These are phyloP conservation scores for Wickerhamomyces mucosus DNA, from an alignment of 805 yeast species.

Conservation along the genomic window DNA sequence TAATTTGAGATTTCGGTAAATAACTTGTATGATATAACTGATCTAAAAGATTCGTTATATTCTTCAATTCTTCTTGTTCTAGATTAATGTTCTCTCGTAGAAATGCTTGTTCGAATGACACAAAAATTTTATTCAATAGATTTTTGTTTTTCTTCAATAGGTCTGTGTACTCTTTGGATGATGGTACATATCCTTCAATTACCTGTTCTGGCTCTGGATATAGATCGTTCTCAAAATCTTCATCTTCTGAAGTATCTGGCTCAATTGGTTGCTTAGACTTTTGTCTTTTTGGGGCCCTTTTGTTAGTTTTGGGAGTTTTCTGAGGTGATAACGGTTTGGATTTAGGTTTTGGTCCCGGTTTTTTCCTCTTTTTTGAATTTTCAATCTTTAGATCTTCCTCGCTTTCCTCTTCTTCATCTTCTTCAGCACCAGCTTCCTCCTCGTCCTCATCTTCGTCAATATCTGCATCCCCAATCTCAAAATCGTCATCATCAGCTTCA, in stretches of 20 bases:
- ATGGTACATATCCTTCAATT: conserved; percentile 11
- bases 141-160: conserved; percentile 12
- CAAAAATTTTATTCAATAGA: conserved; percentile 21
- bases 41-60: conserved; percentile 16
- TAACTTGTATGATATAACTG: conserved; percentile 14
- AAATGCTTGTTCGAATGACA: conserved; percentile 14
- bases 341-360: conserved; percentile 6
- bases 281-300: conserved; percentile 5
- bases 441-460: conserved; percentile 22
- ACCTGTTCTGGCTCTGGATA: conserved; percentile 12
- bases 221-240: conserved; percentile 16
- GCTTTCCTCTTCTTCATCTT: conserved; percentile 17
- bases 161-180: conserved; percentile 7
- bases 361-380: conserved; percentile 11
- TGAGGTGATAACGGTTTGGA: conserved; percentile 5
- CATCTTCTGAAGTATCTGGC: conserved; percentile 18
- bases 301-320: conserved; percentile 7
- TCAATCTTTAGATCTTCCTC: conserved; percentile 6
- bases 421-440: conserved; percentile 19
- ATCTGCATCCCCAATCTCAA: conserved; percentile 10
- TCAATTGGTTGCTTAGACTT: conserved; percentile 8
- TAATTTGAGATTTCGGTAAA: conserved; percentile 23
- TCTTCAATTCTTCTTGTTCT: conserved; percentile 7
- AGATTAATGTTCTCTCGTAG: conserved; percentile 7
- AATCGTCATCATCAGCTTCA: conserved; percentile 24